These are phyloP conservation scores for Penicillium janthinellum DNA, from an alignment of 2,329 filamentous ascomycete species.

Conservation along the genomic window DNA sequence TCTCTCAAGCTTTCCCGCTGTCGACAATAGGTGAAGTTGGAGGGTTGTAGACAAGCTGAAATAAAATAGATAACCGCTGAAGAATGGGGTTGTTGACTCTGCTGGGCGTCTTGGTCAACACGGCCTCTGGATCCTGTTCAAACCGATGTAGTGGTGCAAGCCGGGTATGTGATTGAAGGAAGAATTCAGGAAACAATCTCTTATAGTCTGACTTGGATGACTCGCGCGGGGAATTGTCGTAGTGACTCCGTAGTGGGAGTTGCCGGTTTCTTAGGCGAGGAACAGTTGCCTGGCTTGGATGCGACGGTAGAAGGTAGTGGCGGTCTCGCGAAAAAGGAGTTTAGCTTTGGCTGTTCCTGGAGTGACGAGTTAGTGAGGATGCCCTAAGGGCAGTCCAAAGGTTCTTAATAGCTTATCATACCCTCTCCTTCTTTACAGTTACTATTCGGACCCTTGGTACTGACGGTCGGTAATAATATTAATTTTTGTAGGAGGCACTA, in stretches of 20 bases:
- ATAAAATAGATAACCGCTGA: too few relatives aligned
- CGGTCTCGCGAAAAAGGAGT: slow-evolving; percentile 53
- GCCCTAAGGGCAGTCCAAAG: not conserved
- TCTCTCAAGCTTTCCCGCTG: too few relatives aligned
- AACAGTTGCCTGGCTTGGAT: slow-evolving; percentile 27
- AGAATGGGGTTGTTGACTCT: too few relatives aligned
- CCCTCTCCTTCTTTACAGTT: slow-evolving; percentile 48
- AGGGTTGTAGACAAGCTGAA: too few relatives aligned
- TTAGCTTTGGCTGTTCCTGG: slow-evolving; percentile 54
- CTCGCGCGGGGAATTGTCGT: slow-evolving; percentile 15
- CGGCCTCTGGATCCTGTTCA: slow-evolving; percentile 58
- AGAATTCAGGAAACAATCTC: slow-evolving; percentile 78
- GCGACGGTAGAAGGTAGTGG: slow-evolving; percentile 29
- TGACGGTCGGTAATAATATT: too few relatives aligned
- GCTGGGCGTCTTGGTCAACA: too few relatives aligned
- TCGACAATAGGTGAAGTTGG: too few relatives aligned
- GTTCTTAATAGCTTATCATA: slow-evolving; percentile 26
- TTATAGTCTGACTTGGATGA: slow-evolving; percentile 59
- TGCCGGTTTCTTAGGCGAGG: slow-evolving; percentile 28
- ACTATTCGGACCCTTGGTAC: too few relatives aligned
- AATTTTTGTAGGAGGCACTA: too few relatives aligned
- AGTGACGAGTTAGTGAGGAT: slow-evolving; percentile 18
- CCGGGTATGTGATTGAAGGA: slow-evolving; percentile 69
- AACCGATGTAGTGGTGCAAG: slow-evolving; percentile 63
- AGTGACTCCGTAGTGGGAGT: slow-evolving; percentile 6